These are phyloP conservation scores for Benincasa hispida DNA, from an alignment of 306 rosid species.

Conservation along the genomic window DNA sequence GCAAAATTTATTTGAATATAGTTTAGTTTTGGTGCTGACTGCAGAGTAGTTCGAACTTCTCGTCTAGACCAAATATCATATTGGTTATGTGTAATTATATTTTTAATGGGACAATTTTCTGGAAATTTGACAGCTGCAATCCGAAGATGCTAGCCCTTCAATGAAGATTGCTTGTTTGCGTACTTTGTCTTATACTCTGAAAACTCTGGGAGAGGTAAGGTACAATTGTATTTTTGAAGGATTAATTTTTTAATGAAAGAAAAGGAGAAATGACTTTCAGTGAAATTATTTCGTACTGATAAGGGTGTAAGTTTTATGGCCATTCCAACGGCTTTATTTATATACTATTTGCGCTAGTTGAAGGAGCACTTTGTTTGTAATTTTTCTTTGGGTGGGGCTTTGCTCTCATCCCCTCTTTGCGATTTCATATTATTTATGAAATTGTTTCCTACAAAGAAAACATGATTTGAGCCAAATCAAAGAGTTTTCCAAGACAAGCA, in stretches of 20 bases:
- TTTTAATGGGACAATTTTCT: not conserved
- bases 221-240: conserved; percentile 3
- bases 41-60: not conserved
- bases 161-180: conserved; percentile 76
- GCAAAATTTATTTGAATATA: conserved; percentile 7
- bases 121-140: conserved; percentile 47
- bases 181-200: conserved; percentile 68
- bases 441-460: not conserved
- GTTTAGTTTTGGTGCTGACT: conserved; percentile 1
- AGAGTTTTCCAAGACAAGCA: no score
- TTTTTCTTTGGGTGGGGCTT: not conserved
- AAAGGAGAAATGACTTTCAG: not conserved
- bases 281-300: not conserved
- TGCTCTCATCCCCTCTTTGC: not conserved
- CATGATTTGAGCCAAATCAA: not conserved
- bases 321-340: not conserved
- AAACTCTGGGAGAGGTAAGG: conserved; percentile 81
- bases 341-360: not conserved
- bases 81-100: not conserved
- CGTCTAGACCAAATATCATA: not conserved
- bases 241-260: not conserved
- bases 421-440: not conserved
- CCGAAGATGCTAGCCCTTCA: conserved; percentile 67
- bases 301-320: not conserved
- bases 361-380: not conserved